Evolutionary conservation across 371 early-diverging fungal species (phyloP).

Genomic region (Amoeboaphelidium protococcarum): DNA sequence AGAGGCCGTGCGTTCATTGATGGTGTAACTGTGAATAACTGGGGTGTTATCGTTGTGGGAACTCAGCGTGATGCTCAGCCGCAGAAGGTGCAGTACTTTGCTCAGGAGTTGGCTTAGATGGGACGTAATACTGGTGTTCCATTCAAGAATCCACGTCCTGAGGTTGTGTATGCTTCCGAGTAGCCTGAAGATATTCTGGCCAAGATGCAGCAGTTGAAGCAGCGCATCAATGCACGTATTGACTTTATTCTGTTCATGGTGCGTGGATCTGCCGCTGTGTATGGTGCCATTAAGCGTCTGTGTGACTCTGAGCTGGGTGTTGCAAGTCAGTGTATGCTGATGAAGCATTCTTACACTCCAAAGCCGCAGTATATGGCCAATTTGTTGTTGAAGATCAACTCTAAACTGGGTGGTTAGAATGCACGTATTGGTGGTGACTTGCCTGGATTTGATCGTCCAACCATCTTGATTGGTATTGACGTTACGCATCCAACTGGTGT

Average conservation of each 20-base stretch:
- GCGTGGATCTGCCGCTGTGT: not conserved
- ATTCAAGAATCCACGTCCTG: not conserved
- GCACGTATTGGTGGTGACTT: not conserved
- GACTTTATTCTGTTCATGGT: not conserved
- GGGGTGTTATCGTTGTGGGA: not conserved
- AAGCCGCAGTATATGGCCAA: not conserved
- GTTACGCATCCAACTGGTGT: not conserved
- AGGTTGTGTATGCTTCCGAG: not conserved
- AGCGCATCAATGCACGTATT: not conserved
- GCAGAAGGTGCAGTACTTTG: not conserved
- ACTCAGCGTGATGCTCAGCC: not conserved
- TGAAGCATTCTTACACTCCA: not conserved
- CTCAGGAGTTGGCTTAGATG: not conserved
- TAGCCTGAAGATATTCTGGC: no score
- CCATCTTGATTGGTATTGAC: not conserved
- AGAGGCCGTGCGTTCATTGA: not conserved
- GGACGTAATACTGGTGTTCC: not conserved
- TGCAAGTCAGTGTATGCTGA: not conserved
- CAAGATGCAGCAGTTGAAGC: no score
- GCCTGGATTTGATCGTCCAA: not conserved
- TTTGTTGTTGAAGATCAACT: not conserved
- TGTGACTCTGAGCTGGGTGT: not conserved
- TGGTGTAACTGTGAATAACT: not conserved
- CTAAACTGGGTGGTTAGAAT: not conserved
- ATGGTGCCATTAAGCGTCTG: not conserved